Conservation (phyloP, 148 eudicot genomes). For the Silene latifolia region DNA sequence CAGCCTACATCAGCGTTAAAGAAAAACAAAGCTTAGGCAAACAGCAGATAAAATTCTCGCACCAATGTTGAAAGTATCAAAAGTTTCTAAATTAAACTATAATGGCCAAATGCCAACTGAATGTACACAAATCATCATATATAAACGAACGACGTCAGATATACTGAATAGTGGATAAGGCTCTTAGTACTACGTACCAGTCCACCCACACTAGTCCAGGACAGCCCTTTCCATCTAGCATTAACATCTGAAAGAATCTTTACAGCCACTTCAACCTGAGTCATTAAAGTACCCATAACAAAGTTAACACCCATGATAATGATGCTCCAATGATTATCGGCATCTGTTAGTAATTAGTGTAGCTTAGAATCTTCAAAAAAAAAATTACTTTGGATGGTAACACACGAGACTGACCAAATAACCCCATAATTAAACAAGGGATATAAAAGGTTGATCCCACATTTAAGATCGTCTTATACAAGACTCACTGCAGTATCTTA, state of each 20-base stretch:
- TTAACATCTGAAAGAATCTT: slow-evolving; percentile 41
- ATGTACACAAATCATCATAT: not conserved
- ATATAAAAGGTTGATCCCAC: not conserved
- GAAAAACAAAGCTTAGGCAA: not conserved
- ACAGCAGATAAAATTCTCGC: not conserved
- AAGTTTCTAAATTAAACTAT: not conserved
- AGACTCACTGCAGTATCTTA: not conserved
- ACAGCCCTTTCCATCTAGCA: slow-evolving; percentile 52
- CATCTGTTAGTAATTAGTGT: not conserved
- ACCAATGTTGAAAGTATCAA: not conserved
- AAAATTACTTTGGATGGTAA: not conserved
- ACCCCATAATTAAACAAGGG: not conserved
- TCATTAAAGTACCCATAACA: slow-evolving; percentile 1
- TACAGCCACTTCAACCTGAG: slow-evolving; percentile 50
- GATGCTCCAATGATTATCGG: not conserved
- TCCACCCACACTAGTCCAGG: slow-evolving; percentile 67
- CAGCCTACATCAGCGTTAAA: slow-evolving; percentile 41
- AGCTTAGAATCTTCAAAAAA: not conserved
- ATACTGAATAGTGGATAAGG: not conserved
- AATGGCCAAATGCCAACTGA: not conserved
- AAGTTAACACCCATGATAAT: slow-evolving; percentile 1
- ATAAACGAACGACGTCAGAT: not conserved
- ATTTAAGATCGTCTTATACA: not conserved
- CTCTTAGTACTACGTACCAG: slow-evolving; percentile 32
- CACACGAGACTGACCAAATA: not conserved